Conservation (phyloP, 2,329 filamentous ascomycete species). For the Endoconidiophora laricicola region DNA sequence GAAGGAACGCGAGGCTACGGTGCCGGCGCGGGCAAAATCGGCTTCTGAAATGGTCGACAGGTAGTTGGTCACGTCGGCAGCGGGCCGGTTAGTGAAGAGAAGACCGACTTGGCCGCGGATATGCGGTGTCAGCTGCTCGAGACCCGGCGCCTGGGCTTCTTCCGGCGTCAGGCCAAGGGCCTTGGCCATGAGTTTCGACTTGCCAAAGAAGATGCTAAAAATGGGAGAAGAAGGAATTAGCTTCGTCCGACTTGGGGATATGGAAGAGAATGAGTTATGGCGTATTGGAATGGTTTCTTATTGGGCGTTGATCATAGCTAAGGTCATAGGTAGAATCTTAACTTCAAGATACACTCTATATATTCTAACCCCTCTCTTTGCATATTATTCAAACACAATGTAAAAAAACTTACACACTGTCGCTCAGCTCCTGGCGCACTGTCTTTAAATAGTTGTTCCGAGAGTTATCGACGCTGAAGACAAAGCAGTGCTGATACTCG, state of each 20-base stretch:
- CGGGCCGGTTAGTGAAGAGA: conserved; percentile 69
- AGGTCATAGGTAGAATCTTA: no score
- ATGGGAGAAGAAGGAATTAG: no score
- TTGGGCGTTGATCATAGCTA: no score
- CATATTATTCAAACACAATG: no score
- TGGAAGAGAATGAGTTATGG: no score
- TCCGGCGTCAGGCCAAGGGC: conserved; percentile 67
- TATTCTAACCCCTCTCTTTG: no score
- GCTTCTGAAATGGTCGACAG: conserved; percentile 56
- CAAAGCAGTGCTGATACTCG: conserved; percentile 78
- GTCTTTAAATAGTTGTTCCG: conserved; percentile 92
- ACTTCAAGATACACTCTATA: no score
- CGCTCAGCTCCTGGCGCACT: conserved; percentile 66
- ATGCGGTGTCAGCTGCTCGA: conserved; percentile 51
- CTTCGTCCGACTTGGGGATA: no score
- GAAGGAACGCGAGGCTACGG: conserved; percentile 56
- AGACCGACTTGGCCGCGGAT: conserved; percentile 74
- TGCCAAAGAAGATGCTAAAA: conserved; percentile 84
- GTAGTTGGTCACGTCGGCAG: conserved; percentile 50
- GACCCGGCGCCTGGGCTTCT: conserved; percentile 65
- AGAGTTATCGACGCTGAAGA: conserved; percentile 93
- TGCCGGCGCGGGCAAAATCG: conserved; percentile 85
- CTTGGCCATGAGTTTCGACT: conserved; percentile 97
- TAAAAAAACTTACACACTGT: conserved; percentile 50
- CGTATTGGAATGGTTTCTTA: no score